Percentiles rank a stretch among this genome's conserved stretches.
Evolutionary conservation across 306 rosid species (phyloP).

Genomic region (Gleditsia sinensis): DNA sequence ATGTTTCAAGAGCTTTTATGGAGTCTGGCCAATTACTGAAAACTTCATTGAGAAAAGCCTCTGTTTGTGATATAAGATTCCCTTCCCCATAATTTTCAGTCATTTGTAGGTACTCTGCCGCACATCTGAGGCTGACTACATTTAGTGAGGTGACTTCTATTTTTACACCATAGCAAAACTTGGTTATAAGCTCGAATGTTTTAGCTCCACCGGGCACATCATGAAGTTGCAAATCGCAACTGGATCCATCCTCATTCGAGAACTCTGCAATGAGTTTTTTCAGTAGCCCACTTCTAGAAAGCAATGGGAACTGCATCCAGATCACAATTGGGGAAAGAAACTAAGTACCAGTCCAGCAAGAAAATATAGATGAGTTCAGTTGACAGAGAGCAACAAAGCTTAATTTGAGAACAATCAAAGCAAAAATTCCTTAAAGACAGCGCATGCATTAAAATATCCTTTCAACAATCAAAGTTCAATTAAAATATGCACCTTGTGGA

Average conservation of each 20-base stretch:
- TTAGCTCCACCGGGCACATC: slow-evolving; percentile 87
- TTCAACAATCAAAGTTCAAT: slow-evolving; percentile 20
- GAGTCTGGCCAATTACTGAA: slow-evolving; percentile 70
- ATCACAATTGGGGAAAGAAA: slow-evolving; percentile 9
- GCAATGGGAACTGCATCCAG: slow-evolving; percentile 77
- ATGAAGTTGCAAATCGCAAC: slow-evolving; percentile 54
- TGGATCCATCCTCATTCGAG: slow-evolving; percentile 53
- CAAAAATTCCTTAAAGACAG: background rate
- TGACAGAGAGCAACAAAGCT: background rate
- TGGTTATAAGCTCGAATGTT: slow-evolving; percentile 67
- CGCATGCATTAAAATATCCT: background rate
- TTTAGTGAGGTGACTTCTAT: slow-evolving; percentile 67
- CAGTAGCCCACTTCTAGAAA: slow-evolving; percentile 80
- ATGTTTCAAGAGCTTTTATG: slow-evolving; percentile 66
- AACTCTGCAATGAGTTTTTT: slow-evolving; percentile 64
- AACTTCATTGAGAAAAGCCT: slow-evolving; percentile 63
- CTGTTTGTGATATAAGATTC: slow-evolving; percentile 58
- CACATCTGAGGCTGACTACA: slow-evolving; percentile 76
- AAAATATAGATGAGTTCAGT: background rate
- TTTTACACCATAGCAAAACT: slow-evolving; percentile 70
- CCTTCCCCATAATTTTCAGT: slow-evolving; percentile 71
- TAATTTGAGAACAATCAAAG: background rate
- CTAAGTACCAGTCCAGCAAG: slow-evolving; percentile 19
- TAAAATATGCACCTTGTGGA: slow-evolving; percentile 69
- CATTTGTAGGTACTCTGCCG: slow-evolving; percentile 81